Conservation (phyloP, 768 basidiomycete species). For the Psilocybe sp. region DNA sequence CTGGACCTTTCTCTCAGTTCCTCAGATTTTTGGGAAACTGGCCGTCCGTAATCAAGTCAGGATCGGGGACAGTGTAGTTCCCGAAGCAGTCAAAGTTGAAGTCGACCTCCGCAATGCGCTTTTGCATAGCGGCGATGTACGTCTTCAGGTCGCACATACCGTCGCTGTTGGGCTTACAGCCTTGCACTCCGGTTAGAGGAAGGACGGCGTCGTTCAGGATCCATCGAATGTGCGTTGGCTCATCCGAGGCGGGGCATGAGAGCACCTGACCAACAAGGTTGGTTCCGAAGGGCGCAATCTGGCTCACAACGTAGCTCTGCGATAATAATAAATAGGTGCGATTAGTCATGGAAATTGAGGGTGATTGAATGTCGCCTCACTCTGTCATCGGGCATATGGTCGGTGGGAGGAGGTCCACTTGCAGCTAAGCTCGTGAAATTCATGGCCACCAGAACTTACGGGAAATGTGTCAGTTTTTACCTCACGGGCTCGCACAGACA, state of each 20-base stretch:
- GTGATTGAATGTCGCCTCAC: slow-evolving; percentile 49
- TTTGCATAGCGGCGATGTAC: slow-evolving; percentile 58
- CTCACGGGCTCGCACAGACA: not conserved
- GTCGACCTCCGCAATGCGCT: slow-evolving; percentile 55
- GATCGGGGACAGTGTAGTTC: slow-evolving; percentile 41
- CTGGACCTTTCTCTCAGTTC: slow-evolving; percentile 4
- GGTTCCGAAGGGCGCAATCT: slow-evolving; percentile 32
- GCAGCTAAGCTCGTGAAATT: slow-evolving; percentile 65
- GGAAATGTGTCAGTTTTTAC: not conserved
- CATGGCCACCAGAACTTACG: slow-evolving; percentile 64
- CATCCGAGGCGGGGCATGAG: slow-evolving; percentile 29
- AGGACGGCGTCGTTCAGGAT: slow-evolving; percentile 74
- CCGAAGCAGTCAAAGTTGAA: slow-evolving; percentile 61
- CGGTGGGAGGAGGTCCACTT: slow-evolving; percentile 59
- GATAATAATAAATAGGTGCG: slow-evolving; percentile 31
- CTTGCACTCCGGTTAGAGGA: slow-evolving; percentile 62
- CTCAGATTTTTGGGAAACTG: slow-evolving; percentile 19
- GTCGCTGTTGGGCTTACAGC: slow-evolving; percentile 52
- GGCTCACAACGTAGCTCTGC: slow-evolving; percentile 27
- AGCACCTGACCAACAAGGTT: slow-evolving; percentile 45
- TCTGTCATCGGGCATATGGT: slow-evolving; percentile 55
- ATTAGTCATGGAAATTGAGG: slow-evolving; percentile 16
- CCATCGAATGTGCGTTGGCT: slow-evolving; percentile 53
- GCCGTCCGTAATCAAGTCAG: slow-evolving; percentile 39
- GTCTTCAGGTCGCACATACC: slow-evolving; percentile 61